These are phyloP conservation scores for Hanseniaspora thailandica DNA, from an alignment of 805 yeast genomes.

Conservation along the genomic window DNA sequence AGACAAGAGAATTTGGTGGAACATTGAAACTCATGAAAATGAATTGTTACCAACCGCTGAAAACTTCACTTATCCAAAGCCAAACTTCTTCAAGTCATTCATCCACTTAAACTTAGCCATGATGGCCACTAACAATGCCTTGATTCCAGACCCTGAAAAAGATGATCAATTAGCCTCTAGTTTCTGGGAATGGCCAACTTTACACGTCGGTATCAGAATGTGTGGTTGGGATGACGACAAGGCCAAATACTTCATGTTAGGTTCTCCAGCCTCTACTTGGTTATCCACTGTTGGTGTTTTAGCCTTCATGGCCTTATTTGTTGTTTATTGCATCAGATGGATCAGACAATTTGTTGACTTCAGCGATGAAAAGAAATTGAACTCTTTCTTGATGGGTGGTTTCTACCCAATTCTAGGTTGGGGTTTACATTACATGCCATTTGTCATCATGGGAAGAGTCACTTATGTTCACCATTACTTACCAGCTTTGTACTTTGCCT, in stretches of 20 bases:
- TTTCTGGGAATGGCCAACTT: conserved; percentile 85
- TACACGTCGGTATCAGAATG: conserved; percentile 63
- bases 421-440: conserved; percentile 68
- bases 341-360: conserved; percentile 68
- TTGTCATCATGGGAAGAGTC: conserved; percentile 72
- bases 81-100: conserved; percentile 67
- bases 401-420: conserved; percentile 70
- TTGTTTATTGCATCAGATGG: conserved; percentile 55
- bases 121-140: conserved; percentile 89
- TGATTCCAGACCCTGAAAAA: conserved; percentile 66
- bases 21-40: conserved; percentile 60
- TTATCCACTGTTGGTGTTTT: conserved; percentile 53
- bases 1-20: conserved; percentile 87
- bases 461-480: conserved; percentile 77
- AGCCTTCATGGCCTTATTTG: conserved; percentile 38
- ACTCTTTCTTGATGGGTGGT: conserved; percentile 56
- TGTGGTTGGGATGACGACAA: conserved; percentile 62
- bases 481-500: conserved; percentile 72
- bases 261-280: conserved; percentile 73
- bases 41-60: conserved; percentile 46
- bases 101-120: conserved; percentile 66
- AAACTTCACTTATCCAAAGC: conserved; percentile 44
- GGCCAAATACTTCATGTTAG: conserved; percentile 56
- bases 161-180: conserved; percentile 58
- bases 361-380: conserved; percentile 35